Percentiles rank a stretch among this genome's conserved stretches.
Conservation (phyloP, 441 rosid genomes). For the Brassica hybrid region DNA sequence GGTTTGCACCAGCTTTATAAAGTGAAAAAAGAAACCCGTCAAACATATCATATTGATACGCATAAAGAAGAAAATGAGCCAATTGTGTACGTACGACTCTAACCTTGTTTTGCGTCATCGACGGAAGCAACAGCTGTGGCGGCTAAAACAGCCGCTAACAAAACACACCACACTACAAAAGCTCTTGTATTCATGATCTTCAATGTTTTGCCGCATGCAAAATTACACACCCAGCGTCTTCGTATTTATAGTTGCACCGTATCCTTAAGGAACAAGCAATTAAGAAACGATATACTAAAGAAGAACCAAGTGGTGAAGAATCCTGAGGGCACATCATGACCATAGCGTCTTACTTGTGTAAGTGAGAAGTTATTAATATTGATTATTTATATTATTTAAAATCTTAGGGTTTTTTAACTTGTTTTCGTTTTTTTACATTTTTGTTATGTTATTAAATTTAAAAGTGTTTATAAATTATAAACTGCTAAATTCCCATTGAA, state of each 20-base stretch:
- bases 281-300: not conserved
- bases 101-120: conserved; percentile 34
- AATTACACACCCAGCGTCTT: not conserved
- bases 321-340: conserved; percentile 34
- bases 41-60: not conserved
- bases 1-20: conserved; percentile 18
- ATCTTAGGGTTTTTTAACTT: no score
- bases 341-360: conserved; percentile 28
- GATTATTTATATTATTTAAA: no score
- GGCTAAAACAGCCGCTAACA: conserved; percentile 30
- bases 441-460: no score
- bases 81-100: conserved; percentile 9
- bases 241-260: conserved; percentile 31
- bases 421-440: no score
- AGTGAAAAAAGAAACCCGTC: not conserved
- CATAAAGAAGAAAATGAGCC: not conserved
- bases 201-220: conserved; percentile 3
- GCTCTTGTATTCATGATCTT: conserved; percentile 35
- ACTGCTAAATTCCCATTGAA: no score
- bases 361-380: no score
- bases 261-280: conserved; percentile 3
- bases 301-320: conserved; percentile 29
- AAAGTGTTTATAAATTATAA: no score
- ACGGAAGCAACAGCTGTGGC: conserved; percentile 31
- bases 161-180: conserved; percentile 34